Evolutionary conservation across 257 asterid genomes (phyloP).

Genomic region (Solanum piurae): DNA sequence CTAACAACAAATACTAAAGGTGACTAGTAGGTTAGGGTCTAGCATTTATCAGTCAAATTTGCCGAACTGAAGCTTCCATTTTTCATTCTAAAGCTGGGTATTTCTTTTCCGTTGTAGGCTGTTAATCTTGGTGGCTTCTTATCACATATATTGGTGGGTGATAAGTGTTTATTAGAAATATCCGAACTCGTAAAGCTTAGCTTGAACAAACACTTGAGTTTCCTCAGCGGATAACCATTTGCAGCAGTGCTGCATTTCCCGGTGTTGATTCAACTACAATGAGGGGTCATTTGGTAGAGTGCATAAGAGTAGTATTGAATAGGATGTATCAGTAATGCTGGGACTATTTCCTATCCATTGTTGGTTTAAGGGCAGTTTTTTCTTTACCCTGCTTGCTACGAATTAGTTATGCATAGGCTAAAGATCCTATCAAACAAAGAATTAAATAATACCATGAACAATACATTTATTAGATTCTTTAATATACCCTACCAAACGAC

Average conservation of each 20-base stretch:
- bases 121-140: neutral
- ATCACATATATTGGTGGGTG: neutral
- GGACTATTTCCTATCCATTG: no score
- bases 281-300: neutral
- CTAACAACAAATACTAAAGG: neutral
- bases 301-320: no score
- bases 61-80: neutral
- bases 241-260: neutral
- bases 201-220: neutral
- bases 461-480: no score
- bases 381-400: no score
- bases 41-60: neutral
- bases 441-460: no score
- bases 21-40: neutral
- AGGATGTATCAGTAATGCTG: no score
- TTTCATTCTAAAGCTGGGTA: neutral
- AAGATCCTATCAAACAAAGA: no score
- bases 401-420: no score
- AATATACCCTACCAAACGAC: no score
- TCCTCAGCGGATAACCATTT: neutral
- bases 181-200: neutral
- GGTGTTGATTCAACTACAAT: neutral
- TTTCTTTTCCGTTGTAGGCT: neutral
- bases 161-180: neutral
- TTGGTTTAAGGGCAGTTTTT: no score